Evolutionary conservation across 2,329 filamentous ascomycete species (phyloP), one percentile per base, ranked within the genome.

Genomic region (Penicillium sp.): DNA sequence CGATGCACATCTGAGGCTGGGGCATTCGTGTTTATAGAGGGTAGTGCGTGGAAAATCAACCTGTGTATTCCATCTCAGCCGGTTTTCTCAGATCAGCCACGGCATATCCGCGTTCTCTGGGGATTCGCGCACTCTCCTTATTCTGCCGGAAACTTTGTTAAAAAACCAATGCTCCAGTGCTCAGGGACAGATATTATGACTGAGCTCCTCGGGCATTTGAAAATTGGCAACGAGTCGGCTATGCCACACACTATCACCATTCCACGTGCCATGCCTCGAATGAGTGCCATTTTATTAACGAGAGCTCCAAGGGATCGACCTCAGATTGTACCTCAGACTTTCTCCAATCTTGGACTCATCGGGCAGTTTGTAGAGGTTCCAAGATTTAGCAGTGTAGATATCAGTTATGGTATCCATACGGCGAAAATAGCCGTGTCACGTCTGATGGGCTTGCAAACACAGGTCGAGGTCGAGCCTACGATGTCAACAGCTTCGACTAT

Each of bases 31-130:
- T 73, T 70, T 0, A 61, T 76, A 18, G 68, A 69, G 53, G 72
- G 78, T 50, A 74, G 70, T 56, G 64, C 64, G 11, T 80, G 77
- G 77, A 59, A 74, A 1, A 50, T 79, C 42, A 75, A 65, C 53
- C 68, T 77, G 51, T 73, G 70, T 2, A 64, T 79, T 41, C 75
- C 75, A 20, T 64, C 64, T 9, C 77, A 80, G 50, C 76, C 75
- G 8, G 67, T 78, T 51, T 78, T 78, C 56, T 62, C 69, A 29
- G 65, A 67, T 29, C 77, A 79, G 53, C 66, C 68, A 4, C 40
- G 53, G 43, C 57, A 66, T 40, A 65, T 72, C 27, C 63, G 70
- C 18, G 73, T 75, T 6, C 63, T 77, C 43, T 77, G 75, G 74
- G 73, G 75, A 4, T 77, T 74, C 53, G 70, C 68, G 1, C 65